Evolutionary conservation across 2,329 filamentous ascomycete species (phyloP).

Genomic region (Diaporthe velutina): DNA sequence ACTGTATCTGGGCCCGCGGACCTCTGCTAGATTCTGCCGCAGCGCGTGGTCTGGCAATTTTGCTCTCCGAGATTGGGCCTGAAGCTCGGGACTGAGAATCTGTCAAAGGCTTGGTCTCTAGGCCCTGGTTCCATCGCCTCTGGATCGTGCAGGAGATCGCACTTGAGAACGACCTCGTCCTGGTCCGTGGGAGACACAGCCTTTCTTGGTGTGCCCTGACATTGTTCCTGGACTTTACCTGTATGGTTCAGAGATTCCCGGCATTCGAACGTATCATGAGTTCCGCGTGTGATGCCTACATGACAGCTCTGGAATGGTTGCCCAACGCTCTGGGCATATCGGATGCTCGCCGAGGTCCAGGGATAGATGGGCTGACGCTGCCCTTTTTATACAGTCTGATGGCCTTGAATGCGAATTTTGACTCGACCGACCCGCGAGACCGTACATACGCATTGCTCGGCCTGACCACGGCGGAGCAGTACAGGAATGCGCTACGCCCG

Average conservation of each 20-base stretch:
- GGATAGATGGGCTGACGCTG: too few species aligned
- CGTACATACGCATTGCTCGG: constrained; percentile 13
- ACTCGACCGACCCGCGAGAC: constrained; percentile 7
- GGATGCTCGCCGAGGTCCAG: neutral
- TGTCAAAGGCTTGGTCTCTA: neutral
- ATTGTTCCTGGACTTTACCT: neutral
- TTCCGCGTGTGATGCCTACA: neutral
- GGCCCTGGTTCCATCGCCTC: constrained; percentile 37
- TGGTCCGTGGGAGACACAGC: constrained; percentile 17
- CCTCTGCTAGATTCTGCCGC: neutral
- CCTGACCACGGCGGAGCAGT: neutral
- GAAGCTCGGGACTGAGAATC: neutral
- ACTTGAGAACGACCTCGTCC: constrained; percentile 10
- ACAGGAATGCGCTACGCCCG: neutral
- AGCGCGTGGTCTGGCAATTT: neutral
- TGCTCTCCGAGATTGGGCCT: neutral
- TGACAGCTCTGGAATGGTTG: neutral
- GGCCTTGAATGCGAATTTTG: neutral
- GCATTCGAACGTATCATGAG: neutral
- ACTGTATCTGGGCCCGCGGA: neutral
- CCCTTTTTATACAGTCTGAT: neutral
- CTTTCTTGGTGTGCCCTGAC: neutral
- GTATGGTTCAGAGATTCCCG: neutral
- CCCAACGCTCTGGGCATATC: neutral
- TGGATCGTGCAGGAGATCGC: constrained; percentile 40